phyloP scores from a whole-genome alignment of 257 asterid genomes.

The Nyctanthes arbortristis region DNA sequence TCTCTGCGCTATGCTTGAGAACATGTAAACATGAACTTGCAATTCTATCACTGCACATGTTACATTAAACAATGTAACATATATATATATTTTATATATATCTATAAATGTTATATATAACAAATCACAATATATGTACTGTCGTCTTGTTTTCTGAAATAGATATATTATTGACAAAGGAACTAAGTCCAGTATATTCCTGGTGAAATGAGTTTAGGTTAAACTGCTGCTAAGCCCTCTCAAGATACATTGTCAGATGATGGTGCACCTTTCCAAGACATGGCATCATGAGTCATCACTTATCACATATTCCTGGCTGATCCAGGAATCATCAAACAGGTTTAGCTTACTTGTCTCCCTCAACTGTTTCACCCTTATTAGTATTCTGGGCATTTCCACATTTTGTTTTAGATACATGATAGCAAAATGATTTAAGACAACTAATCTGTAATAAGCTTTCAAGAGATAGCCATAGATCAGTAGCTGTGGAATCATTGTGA shows the following conservation, averaged over 20 bases:
- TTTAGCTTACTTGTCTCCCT: neutral
- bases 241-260: conserved; percentile 2
- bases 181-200: neutral
- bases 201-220: conserved; percentile 4
- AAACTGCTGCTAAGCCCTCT: neutral
- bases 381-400: neutral
- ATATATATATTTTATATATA: neutral
- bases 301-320: neutral
- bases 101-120: neutral
- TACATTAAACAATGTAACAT: neutral
- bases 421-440: neutral
- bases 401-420: neutral
- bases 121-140: neutral
- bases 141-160: neutral
- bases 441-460: neutral
- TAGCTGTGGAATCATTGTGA: neutral
- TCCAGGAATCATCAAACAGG: neutral
- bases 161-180: neutral
- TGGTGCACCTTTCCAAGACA: conserved; percentile 2
- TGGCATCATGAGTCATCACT: neutral
- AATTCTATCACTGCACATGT: neutral
- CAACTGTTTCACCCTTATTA: neutral
- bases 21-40: neutral
- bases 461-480: neutral
- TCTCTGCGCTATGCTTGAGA: neutral